These are phyloP conservation scores for Platanthera guangdongensis DNA, from an alignment of 106 monocot species.

Conservation along the genomic window DNA sequence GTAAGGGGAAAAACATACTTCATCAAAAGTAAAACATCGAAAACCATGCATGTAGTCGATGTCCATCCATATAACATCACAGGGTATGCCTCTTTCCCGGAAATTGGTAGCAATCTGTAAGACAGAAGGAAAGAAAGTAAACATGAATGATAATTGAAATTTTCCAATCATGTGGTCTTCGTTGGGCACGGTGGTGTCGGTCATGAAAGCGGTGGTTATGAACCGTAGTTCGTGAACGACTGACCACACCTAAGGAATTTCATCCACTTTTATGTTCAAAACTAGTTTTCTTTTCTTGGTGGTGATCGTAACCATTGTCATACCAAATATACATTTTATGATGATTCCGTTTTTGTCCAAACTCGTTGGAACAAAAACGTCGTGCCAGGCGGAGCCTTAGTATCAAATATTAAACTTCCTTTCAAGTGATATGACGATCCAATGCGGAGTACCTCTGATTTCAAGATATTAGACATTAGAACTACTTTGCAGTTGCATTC, in stretches of 20 bases:
- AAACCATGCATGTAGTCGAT: conserved; percentile 99
- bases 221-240: too few relatives aligned
- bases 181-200: too few relatives aligned
- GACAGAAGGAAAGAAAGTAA: background rate
- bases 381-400: too few relatives aligned
- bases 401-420: conserved; percentile 1
- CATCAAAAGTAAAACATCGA: conserved; percentile 92
- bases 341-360: too few relatives aligned
- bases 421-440: background rate
- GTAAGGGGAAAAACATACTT: conserved; percentile 31
- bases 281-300: too few relatives aligned
- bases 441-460: background rate
- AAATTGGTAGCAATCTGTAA: conserved; percentile 86
- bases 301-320: too few relatives aligned
- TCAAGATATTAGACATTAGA: background rate
- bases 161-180: background rate
- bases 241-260: too few relatives aligned
- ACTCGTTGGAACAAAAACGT: too few relatives aligned
- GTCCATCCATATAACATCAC: conserved; percentile 99
- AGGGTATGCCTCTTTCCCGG: conserved; percentile 82
- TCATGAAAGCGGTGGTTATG: too few relatives aligned
- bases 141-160: background rate
- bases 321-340: too few relatives aligned
- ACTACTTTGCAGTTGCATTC: background rate
- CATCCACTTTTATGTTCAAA: too few relatives aligned